A percentile compares a stretch with the other conserved stretches of the same genome.
These are phyloP conservation scores for Paramecium caudatum DNA, from an alignment of 73 alveolate genomes.

Conservation along the genomic window DNA sequence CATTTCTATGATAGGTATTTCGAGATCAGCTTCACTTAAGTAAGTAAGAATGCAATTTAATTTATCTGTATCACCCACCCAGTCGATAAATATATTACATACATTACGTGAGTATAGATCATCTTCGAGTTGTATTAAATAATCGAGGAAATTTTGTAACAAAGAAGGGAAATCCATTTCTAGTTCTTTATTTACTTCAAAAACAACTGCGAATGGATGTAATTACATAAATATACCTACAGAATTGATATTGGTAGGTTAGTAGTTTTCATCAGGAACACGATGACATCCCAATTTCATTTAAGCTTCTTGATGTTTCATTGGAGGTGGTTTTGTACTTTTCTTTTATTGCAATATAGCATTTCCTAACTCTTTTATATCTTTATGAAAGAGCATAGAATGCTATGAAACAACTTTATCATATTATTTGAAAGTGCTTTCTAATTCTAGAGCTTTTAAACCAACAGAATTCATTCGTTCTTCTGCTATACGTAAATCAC, in stretches of 20 bases:
- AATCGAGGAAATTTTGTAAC: neutral
- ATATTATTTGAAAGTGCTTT: constrained; percentile 40
- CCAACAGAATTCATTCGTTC: constrained; percentile 54
- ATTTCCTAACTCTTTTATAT: constrained; percentile 16
- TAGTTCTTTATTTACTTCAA: neutral
- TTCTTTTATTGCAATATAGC: neutral
- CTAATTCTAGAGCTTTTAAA: constrained; percentile 26
- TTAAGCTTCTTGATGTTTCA: constrained; percentile 13
- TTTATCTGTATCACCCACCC: constrained; percentile 37
- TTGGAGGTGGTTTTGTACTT: neutral
- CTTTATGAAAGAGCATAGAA: neutral
- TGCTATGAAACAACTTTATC: neutral
- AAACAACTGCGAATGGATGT: neutral
- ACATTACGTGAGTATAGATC: neutral
- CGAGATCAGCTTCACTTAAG: constrained; percentile 4
- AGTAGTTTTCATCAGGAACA: neutral
- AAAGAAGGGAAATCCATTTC: constrained; percentile 27
- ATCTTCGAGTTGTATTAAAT: neutral
- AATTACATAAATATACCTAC: neutral
- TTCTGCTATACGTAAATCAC: constrained; percentile 41
- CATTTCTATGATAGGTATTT: neutral
- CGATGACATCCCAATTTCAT: neutral
- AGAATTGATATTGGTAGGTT: neutral
- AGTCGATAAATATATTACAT: neutral
- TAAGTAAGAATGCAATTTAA: neutral